A percentile compares a stretch with the other conserved stretches of the same genome.
These are phyloP conservation scores for Citrus glauca DNA, from an alignment of 345 rosid species.

Conservation along the genomic window DNA sequence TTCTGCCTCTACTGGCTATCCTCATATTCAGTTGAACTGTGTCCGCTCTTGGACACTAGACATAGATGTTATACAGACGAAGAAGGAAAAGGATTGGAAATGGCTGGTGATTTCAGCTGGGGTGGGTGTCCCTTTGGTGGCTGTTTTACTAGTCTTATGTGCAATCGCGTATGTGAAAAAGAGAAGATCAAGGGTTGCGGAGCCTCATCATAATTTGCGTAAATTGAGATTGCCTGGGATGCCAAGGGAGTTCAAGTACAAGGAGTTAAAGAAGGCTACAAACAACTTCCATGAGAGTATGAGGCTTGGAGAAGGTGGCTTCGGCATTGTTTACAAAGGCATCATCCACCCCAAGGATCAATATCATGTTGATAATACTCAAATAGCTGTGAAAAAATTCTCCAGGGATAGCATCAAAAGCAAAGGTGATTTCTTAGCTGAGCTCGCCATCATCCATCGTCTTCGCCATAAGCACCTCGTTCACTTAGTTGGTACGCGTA, in stretches of 20 bases:
- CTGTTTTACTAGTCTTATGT: background rate
- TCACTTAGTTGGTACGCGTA: constrained; percentile 35
- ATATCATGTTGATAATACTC: background rate
- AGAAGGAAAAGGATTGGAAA: background rate
- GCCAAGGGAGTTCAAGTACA: constrained; percentile 37
- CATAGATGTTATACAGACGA: constrained; percentile 5
- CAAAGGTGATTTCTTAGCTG: constrained; percentile 47
- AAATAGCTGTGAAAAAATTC: constrained; percentile 52
- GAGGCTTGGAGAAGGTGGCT: constrained; percentile 52
- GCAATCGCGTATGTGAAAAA: background rate
- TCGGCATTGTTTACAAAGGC: constrained; percentile 47
- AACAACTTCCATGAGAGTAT: constrained; percentile 30
- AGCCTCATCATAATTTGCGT: constrained; percentile 3
- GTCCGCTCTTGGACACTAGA: constrained; percentile 37
- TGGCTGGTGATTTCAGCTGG: constrained; percentile 19
- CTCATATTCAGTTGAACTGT: constrained; percentile 34
- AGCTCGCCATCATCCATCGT: constrained; percentile 49
- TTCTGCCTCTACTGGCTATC: constrained; percentile 41
- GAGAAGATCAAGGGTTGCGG: background rate
- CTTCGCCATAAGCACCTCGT: constrained; percentile 49
- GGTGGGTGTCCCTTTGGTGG: constrained; percentile 11
- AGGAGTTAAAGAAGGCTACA: constrained; percentile 40
- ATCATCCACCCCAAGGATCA: constrained; percentile 8
- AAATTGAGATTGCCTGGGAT: constrained; percentile 37
- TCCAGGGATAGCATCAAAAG: constrained; percentile 41